phyloP scores from a whole-genome alignment of 192 early-diverging fungal species.

The Podila minutissima region DNA sequence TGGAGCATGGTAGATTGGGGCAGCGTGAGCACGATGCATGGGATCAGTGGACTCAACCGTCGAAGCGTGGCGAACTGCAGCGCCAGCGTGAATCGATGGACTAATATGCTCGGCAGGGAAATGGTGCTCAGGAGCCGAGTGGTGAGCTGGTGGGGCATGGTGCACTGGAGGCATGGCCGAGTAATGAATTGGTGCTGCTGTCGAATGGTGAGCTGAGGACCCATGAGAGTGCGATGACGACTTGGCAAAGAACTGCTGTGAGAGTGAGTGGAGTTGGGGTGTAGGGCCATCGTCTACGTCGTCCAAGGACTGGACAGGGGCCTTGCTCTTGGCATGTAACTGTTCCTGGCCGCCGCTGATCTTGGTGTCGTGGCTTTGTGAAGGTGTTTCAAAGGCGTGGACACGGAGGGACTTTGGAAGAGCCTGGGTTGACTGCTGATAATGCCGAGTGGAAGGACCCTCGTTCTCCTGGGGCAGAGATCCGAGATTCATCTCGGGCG shows the following conservation, averaged over 20 bases:
- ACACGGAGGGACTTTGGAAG: too few relatives aligned
- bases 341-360: too few relatives aligned
- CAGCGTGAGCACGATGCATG: slow-evolving; percentile 4
- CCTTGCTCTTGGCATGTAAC: too few relatives aligned
- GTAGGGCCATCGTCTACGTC: too few relatives aligned
- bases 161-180: slow-evolving; percentile 17
- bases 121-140: slow-evolving; percentile 13
- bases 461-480: slow-evolving; percentile 3
- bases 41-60: not conserved
- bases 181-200: not conserved
- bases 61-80: too few relatives aligned
- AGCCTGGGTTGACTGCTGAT: too few relatives aligned
- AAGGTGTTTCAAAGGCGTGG: too few relatives aligned
- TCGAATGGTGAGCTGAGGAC: too few relatives aligned
- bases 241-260: too few relatives aligned
- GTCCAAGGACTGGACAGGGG: too few relatives aligned
- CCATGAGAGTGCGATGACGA: too few relatives aligned
- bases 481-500: slow-evolving; percentile 12
- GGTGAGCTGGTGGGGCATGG: slow-evolving; percentile 13
- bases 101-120: not conserved
- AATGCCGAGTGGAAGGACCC: not conserved
- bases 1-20: slow-evolving; percentile 10
- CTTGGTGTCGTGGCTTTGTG: too few relatives aligned
- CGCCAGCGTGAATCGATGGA: not conserved
- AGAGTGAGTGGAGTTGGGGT: not conserved